Evolutionary conservation across 2,329 filamentous ascomycete genomes (phyloP).

Genomic region (Botryosphaeria dothidea): DNA sequence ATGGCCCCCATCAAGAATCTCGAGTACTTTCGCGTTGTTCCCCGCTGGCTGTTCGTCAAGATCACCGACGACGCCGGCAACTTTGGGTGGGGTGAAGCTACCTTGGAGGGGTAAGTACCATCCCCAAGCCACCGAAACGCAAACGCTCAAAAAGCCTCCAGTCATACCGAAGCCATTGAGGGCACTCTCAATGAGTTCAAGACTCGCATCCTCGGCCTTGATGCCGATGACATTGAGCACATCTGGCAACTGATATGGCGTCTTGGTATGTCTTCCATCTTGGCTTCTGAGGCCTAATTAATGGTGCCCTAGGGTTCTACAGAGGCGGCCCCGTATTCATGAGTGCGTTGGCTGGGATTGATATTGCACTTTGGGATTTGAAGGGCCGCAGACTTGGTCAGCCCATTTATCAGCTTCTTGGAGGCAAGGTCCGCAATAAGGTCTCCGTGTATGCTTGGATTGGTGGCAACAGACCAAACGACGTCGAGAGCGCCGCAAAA

Average conservation of each 20-base stretch:
- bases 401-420: conserved; percentile 72
- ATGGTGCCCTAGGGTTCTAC: conserved; percentile 60
- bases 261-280: background rate
- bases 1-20: conserved; percentile 67
- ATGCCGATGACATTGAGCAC: conserved; percentile 77
- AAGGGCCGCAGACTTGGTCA: conserved; percentile 66
- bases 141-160: background rate
- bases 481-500: conserved; percentile 64
- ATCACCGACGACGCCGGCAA: conserved; percentile 66
- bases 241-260: conserved; percentile 77
- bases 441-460: conserved; percentile 78
- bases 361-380: conserved; percentile 79
- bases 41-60: conserved; percentile 78
- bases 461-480: conserved; percentile 69
- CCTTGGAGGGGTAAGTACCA: conserved; percentile 58
- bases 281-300: conserved; percentile 30
- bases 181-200: conserved; percentile 70
- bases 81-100: conserved; percentile 73
- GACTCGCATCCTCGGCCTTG: conserved; percentile 62
- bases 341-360: conserved; percentile 74
- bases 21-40: conserved; percentile 74
- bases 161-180: conserved; percentile 70
- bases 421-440: conserved; percentile 71
- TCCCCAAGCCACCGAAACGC: background rate
- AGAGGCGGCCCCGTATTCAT: conserved; percentile 78